Percentiles rank a stretch among this genome's conserved stretches.
Conservation (phyloP, 2,329 filamentous ascomycete genomes). For the Cytospora piceae region DNA sequence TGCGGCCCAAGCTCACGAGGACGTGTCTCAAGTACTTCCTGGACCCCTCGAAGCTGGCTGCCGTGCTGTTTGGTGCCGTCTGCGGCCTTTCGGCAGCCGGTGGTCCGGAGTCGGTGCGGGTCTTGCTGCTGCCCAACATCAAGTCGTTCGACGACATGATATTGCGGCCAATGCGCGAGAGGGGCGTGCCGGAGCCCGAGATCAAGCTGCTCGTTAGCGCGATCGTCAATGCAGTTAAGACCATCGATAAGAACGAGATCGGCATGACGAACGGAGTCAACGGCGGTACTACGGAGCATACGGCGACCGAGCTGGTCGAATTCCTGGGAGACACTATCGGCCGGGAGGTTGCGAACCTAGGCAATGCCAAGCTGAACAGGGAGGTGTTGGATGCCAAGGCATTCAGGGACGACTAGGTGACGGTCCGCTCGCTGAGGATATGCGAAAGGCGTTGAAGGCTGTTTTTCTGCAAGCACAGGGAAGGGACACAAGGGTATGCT, state of each 20-base stretch:
- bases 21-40: conserved; percentile 92
- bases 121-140: conserved; percentile 60
- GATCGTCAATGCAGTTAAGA: conserved; percentile 57
- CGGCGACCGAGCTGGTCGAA: conserved; percentile 53
- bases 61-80: conserved; percentile 88
- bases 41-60: conserved; percentile 79
- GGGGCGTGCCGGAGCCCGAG: conserved; percentile 47
- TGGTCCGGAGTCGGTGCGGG: conserved; percentile 61
- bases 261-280: conserved; percentile 46
- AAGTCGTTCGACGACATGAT: conserved; percentile 58
- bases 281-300: conserved; percentile 42
- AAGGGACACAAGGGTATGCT: conserved; percentile 17
- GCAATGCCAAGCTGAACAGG: conserved; percentile 52
- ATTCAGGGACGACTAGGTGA: conserved; percentile 48
- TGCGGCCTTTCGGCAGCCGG: conserved; percentile 79
- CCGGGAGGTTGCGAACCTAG: conserved; percentile 50
- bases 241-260: conserved; percentile 44
- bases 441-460: conserved; percentile 19
- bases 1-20: conserved; percentile 87
- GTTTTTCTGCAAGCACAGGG: conserved; percentile 26
- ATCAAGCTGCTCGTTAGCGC: conserved; percentile 60
- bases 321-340: conserved; percentile 61
- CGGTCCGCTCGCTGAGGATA: conserved; percentile 15
- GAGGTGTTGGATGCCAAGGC: conserved; percentile 58
- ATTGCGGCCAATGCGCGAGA: conserved; percentile 57